Evolutionary conservation across 305 asterid species (phyloP), one percentile per base, ranked within the genome.

Genomic region (Fraxinus baroniana): DNA sequence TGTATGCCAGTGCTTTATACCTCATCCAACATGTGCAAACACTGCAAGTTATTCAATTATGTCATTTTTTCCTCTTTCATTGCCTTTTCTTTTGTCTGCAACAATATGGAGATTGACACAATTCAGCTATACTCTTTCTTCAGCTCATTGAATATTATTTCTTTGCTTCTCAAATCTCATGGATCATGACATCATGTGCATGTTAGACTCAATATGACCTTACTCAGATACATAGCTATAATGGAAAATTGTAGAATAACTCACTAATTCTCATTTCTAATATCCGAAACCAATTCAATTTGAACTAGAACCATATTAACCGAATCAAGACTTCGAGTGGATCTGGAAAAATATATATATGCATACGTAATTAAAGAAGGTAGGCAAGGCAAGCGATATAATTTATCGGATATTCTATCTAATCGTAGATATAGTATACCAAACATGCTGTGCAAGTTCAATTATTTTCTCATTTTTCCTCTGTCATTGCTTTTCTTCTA

Each of bases 381-480:
- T 6, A 2, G 12, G 12, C 26, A 7, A 24, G 26, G 26, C 30
- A 26, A 57, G 68, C 12, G 68, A 60, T 18, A 55, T 18, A 6
- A n/a, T 55, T 55, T 15, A 17, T n/a, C 10, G 7, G 24, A n/a
- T 55, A n/a, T n/a, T 55, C 8, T 55, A n/a, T 55, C 1, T n/a
- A 55, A n/a, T n/a, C 3, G 12, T n/a, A 20, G 10, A 7, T 20
- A 7, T 7, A 60, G 28, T 20, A 60, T 6, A 55, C 30, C 70
- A 7, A 60, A 60, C 70, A 20, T 60, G 28, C 28, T 60, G 28
- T 7, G 13, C 28, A 60, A 20, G 4, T 60, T 81, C 77, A 77
- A 78, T 64, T 83, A 79, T 78, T 79, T 86, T 86, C 86, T 88
- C 91, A 64, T 73, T 80, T 91, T 91, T 82, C 92, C 91, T 83